phyloP scores from a whole-genome alignment of 2,329 filamentous ascomycete genomes.

The Tolypocladium inflatum region DNA sequence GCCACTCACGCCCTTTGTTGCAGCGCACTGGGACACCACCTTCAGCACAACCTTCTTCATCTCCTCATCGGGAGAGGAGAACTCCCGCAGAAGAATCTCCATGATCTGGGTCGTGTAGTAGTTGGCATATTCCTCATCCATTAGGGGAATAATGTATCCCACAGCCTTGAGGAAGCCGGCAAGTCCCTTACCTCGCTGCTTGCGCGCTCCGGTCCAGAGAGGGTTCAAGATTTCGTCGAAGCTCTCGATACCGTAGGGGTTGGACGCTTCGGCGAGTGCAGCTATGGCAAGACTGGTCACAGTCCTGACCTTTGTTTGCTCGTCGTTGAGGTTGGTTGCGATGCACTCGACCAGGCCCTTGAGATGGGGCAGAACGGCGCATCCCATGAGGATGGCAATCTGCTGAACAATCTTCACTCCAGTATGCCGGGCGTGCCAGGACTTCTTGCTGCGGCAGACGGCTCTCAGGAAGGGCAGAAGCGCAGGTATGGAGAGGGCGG shows the following conservation, averaged over 20 bases:
- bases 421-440: conserved; percentile 95
- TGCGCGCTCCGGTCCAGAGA: conserved; percentile 90
- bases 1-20: conserved; percentile 88
- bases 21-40: conserved; percentile 90
- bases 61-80: conserved; percentile 93
- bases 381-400: conserved; percentile 97
- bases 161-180: conserved; percentile 96
- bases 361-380: conserved; percentile 86
- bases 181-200: conserved; percentile 92
- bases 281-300: conserved; percentile 93
- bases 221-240: conserved; percentile 98
- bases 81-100: conserved; percentile 94
- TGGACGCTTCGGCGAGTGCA: conserved; percentile 88
- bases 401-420: conserved; percentile 99
- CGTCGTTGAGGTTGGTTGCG: conserved; percentile 88
- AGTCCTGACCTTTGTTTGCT: conserved; percentile 95
- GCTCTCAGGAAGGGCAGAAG: conserved; percentile 90
- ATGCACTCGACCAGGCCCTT: conserved; percentile 97
- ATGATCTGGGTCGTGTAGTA: conserved; percentile 99
- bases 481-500: conserved; percentile 89
- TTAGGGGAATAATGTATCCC: conserved; percentile 94
- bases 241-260: conserved; percentile 97
- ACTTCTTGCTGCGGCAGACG: conserved; percentile 96
- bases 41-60: conserved; percentile 99
- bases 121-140: conserved; percentile 99